Evolutionary conservation across 192 early-diverging fungal species (phyloP).

Genomic region (Linnemannia hyalina): DNA sequence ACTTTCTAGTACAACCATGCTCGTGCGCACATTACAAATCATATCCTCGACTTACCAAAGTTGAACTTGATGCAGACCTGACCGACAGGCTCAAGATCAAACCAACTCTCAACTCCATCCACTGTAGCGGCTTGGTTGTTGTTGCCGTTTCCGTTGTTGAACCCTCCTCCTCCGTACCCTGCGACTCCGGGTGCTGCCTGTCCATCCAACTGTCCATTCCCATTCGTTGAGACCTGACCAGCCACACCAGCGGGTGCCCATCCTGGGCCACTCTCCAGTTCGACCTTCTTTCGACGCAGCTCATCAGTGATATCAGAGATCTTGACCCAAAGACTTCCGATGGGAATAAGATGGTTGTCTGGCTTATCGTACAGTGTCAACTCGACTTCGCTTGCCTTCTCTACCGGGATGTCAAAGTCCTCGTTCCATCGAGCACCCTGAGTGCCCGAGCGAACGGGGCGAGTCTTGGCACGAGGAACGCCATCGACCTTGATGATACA

Average conservation of each 20-base stretch:
- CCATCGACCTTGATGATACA: conserved; percentile 90
- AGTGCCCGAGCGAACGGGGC: conserved; percentile 66
- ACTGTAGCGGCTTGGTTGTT: conserved; percentile 23
- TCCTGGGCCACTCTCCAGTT: conserved; percentile 69
- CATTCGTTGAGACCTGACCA: conserved; percentile 28
- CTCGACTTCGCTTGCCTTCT: conserved; percentile 94
- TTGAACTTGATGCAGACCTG: conserved; percentile 89
- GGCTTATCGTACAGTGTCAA: conserved; percentile 89
- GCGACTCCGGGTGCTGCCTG: not conserved
- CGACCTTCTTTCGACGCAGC: conserved; percentile 78
- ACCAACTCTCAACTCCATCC: conserved; percentile 83
- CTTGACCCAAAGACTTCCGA: conserved; percentile 94
- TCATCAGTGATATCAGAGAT: conserved; percentile 94
- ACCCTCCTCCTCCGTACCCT: not conserved
- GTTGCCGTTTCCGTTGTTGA: conserved; percentile 44
- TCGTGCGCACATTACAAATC: not conserved
- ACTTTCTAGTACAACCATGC: too few relatives aligned
- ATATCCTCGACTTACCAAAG: conserved; percentile 69
- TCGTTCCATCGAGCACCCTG: conserved; percentile 85
- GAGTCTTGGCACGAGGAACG: conserved; percentile 79
- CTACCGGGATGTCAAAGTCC: conserved; percentile 88
- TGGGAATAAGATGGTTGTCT: conserved; percentile 74
- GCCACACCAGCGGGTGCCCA: conserved; percentile 65
- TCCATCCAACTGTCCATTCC: conserved; percentile 24
- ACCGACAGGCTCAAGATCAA: conserved; percentile 95